Evolutionary conservation across 371 early-diverging fungal genomes (phyloP), one percentile per base, ranked within the genome.

Genomic region (Parasitella parasitica): DNA sequence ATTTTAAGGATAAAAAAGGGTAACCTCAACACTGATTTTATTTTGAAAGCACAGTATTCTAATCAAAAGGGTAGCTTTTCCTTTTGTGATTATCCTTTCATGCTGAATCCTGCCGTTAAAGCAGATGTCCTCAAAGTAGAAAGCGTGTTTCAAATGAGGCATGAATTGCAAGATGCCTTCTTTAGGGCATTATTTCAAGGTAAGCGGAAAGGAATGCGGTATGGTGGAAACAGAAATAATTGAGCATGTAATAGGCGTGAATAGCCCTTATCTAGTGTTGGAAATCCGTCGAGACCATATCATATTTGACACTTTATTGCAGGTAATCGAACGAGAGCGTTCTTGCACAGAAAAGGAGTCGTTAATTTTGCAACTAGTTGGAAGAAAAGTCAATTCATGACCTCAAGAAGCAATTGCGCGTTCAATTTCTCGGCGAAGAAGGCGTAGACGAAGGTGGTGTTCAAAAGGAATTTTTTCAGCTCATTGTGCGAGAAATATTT

Each of bases 391-490:
- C 90, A 6, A 78, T 88, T 20, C 87, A 89, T 67, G 97, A 96
- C 62, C 80, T 96, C 35, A 91, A 93, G 61, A 91, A 93, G 63
- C 93, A 89, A 63, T 81, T 97, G n/a, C 87, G 90, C 18, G 91
- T 96, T 35, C 85, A 91, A 53, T 96, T 96, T 82, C 85, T 93
- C 7, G 92, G 92, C 20, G 97, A 97, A 63, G 91, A 91, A 70
- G 87, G 91, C 30, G 88, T 88, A 1, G 96, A 96, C 71, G 92
- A 90, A 70, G 97, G 97, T 34, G 97, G 97, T 6, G 91, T 99
- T 7, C 95, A 95, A 55, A 96, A 97, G 63, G 99, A 99, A 73
- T 97, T 96, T 81, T 95, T 96, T 70, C 90, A 93, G 54, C 80
- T 97, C 26, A 84, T 97, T 15, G 90, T 94, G 54, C 85, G 95